A percentile compares a stretch with the other conserved stretches of the same genome.
phyloP scores from a whole-genome alignment of 2,329 filamentous ascomycete species.

The Botrytis elliptica region DNA sequence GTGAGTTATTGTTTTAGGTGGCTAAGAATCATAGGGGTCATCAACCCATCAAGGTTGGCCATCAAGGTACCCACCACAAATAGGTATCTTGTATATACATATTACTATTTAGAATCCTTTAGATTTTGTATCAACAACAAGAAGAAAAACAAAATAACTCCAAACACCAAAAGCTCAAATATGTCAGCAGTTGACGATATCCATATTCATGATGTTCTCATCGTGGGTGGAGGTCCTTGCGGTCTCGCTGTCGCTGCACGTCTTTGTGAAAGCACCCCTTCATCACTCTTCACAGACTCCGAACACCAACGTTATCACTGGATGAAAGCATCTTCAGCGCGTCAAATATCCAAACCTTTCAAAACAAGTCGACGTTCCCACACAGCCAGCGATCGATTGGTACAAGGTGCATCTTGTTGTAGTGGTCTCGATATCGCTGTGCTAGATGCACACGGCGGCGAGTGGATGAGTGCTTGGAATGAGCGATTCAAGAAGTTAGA shows the following conservation, averaged over 20 bases:
- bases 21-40: slow-evolving; percentile 7
- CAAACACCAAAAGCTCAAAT: neutral
- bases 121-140: neutral
- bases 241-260: slow-evolving; percentile 73
- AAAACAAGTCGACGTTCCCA: slow-evolving; percentile 39
- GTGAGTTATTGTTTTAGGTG: neutral
- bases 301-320: slow-evolving; percentile 78
- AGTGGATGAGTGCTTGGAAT: slow-evolving; percentile 73
- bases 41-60: slow-evolving; percentile 15
- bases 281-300: slow-evolving; percentile 78
- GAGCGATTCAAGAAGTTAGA: slow-evolving; percentile 65
- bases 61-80: slow-evolving; percentile 21
- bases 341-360: slow-evolving; percentile 42
- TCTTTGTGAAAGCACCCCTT: slow-evolving; percentile 69
- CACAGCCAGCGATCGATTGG: slow-evolving; percentile 39
- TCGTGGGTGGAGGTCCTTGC: slow-evolving; percentile 69
- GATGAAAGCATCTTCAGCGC: slow-evolving; percentile 59
- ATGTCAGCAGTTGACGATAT: slow-evolving; percentile 21
- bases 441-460: slow-evolving; percentile 60
- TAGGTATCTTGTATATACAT: slow-evolving; percentile 9
- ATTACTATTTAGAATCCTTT: neutral
- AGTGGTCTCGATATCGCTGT: slow-evolving; percentile 52
- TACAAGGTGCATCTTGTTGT: slow-evolving; percentile 26
- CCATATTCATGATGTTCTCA: slow-evolving; percentile 57
- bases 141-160: neutral